These are phyloP conservation scores for Fusarium irregulare DNA, from an alignment of 2,329 filamentous ascomycete species.

Conservation along the genomic window DNA sequence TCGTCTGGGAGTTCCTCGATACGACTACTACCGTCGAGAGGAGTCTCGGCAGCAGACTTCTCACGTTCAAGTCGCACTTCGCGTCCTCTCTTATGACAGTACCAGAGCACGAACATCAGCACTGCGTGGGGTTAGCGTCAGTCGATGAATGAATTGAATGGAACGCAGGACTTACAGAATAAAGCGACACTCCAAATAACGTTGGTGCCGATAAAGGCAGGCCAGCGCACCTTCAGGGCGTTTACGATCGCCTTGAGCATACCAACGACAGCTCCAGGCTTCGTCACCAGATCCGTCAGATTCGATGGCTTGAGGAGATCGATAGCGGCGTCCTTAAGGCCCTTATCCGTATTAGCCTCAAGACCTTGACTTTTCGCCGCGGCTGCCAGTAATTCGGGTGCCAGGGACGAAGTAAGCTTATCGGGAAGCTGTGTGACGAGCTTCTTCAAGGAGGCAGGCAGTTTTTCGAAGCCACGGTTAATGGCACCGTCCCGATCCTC, in stretches of 20 bases:
- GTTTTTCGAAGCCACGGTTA: constrained; percentile 69
- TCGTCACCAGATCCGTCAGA: constrained; percentile 82
- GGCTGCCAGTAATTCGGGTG: constrained; percentile 83
- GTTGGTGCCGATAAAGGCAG: constrained; percentile 90
- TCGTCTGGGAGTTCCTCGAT: constrained; percentile 65
- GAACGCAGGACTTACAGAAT: constrained; percentile 72
- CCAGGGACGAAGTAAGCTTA: constrained; percentile 80
- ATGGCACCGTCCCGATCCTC: constrained; percentile 71
- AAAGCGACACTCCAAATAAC: constrained; percentile 89
- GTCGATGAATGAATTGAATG: not conserved
- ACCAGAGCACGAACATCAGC: constrained; percentile 94
- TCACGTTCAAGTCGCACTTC: constrained; percentile 81
- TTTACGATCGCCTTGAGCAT: constrained; percentile 92
- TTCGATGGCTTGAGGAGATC: constrained; percentile 77
- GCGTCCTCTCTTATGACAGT: constrained; percentile 93
- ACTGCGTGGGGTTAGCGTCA: constrained; percentile 60
- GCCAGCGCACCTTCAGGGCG: constrained; percentile 87
- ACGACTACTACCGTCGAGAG: constrained; percentile 54
- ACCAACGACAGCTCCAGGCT: constrained; percentile 85
- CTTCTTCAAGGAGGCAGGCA: constrained; percentile 85
- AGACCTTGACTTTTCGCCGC: constrained; percentile 80
- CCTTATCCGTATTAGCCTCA: constrained; percentile 64
- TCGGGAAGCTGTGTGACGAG: constrained; percentile 85
- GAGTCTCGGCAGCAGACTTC: constrained; percentile 51
- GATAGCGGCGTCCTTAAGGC: constrained; percentile 71